Evolutionary conservation across 257 asterid species (phyloP), one percentile per base, ranked within the genome.

Genomic region (Jaltomata sinuosa): DNA sequence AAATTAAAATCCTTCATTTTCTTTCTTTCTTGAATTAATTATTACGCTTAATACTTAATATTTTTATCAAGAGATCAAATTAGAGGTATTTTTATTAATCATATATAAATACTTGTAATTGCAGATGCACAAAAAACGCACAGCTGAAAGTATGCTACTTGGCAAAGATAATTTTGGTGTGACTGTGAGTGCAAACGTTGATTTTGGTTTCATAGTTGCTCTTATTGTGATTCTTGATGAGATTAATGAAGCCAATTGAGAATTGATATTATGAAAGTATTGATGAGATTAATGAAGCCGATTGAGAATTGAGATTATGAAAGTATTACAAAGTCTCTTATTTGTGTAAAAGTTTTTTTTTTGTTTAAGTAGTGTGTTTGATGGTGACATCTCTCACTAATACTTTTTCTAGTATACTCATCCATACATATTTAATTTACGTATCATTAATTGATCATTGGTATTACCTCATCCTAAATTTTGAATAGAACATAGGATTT

Each of bases 221-320:
- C 92, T 96, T 7, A 87, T 96, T 29, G 95, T 91, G 59, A 92
- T 96, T 55, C 97, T 94, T 25, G 93, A 91, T 84, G 97, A 96
- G 72, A 94, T 96, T 45, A 92, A 94, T 53, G 88, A 86, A 87
- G 94, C 90, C 82, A 88, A 91, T n/a, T 52, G 89, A 1, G 90
- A 10, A 36, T 34, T 69, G 79, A 18, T 10, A 69, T 25, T 14
- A 22, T 42, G 4, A 29, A 22, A 22, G 3, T 3, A 12, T 42
- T n/a, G n/a, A n/a, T n/a, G n/a, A n/a, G n/a, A n/a, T n/a, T n/a
- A n/a, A n/a, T n/a, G n/a, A n/a, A n/a, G n/a, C n/a, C n/a, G n/a
- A n/a, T n/a, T n/a, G n/a, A n/a, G n/a, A n/a, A n/a, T n/a, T n/a
- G n/a, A n/a, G n/a, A n/a, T n/a, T n/a, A n/a, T n/a, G n/a, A n/a